Conservation (phyloP, 1,284 basidiomycete species). For the Anthracocystis walkeri region DNA sequence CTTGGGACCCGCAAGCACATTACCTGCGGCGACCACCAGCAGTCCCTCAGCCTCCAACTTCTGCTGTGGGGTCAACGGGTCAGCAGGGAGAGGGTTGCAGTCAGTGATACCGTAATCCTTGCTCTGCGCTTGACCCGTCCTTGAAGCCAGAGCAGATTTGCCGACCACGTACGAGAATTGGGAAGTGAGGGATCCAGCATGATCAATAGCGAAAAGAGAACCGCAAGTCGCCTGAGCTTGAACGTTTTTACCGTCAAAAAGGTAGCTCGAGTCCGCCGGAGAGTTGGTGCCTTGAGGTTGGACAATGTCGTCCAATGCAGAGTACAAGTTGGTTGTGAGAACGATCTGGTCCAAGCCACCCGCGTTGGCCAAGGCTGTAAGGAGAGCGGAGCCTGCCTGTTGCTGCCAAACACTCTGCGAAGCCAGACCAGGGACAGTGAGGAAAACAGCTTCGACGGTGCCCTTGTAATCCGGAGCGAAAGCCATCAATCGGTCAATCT, state of each 20-base stretch:
- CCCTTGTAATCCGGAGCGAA: conserved; percentile 49
- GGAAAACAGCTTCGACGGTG: conserved; percentile 15
- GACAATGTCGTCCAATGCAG: conserved; percentile 34
- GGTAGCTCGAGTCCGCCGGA: conserved; percentile 23
- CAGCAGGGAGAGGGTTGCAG: conserved; percentile 28
- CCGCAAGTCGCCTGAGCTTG: conserved; percentile 33
- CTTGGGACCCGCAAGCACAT: conserved; percentile 28
- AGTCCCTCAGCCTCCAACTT: conserved; percentile 13
- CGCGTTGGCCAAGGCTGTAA: conserved; percentile 35
- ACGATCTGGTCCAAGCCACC: conserved; percentile 39
- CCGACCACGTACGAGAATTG: conserved; percentile 39
- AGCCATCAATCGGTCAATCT: conserved; percentile 32
- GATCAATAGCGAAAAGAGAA: conserved; percentile 25
- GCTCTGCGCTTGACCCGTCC: conserved; percentile 15
- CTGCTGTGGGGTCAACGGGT: conserved; percentile 21
- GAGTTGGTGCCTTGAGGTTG: conserved; percentile 28
- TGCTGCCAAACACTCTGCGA: conserved; percentile 41
- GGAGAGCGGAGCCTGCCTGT: conserved; percentile 13
- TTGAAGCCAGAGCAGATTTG: conserved; percentile 10
- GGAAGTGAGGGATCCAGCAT: conserved; percentile 27
- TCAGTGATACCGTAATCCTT: conserved; percentile 22
- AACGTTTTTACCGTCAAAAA: conserved; percentile 32
- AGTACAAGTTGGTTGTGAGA: conserved; percentile 47
- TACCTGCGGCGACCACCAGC: conserved; percentile 14
- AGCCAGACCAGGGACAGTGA: conserved; percentile 3